Evolutionary conservation across 768 basidiomycete genomes (phyloP), one percentile per base, ranked within the genome.

Genomic region (Neoboletus brunneissimus): DNA sequence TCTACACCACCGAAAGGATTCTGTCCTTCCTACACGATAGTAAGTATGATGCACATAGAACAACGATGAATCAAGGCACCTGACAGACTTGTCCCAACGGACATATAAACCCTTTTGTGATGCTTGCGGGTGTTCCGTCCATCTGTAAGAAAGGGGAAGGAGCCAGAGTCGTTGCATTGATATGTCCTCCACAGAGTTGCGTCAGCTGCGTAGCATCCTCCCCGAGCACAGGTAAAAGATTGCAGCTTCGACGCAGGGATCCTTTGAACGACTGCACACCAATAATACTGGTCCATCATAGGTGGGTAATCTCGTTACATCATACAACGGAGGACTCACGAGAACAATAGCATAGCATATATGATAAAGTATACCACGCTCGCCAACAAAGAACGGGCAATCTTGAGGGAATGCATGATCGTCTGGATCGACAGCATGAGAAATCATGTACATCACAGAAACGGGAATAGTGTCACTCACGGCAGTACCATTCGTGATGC

Each of bases 241-340:
- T 75, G 63, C 89, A 91, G 1, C 77, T 79, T 9, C 89, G 81
- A 18, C 86, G 78, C 41, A 90, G 77, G 1, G 92, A 94, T 1
- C 93, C 94, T 55, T 87, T 85, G 77, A 99, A 99, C 0, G 91
- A 84, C 63, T 98, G 93, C 1, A 97, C 83, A n/a, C 96, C 95
- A 55, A 97, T 89, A 65, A 98, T 89, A 4, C 91, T 68, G 18
- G 22, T 29, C 10, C 23, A 51, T 40, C 22, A 54, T 57, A 48
- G 34, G 38, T 23, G 13, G 22, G 20, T 44, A 16, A 47, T 41
- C 12, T 15, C 35, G 13, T 25, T n/a, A 41, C 37, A 48, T 13
- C 16, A 48, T 15, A 31, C 25, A 23, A 22, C 16, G 4, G 37
- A 54, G 23, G 9, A 20, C 87, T 64, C 56, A 91, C 89, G 91